Percentiles rank a stretch among this genome's conserved stretches.
Evolutionary conservation across 2,329 filamentous ascomycete genomes (phyloP).

Genomic region (Cladosporium colombiae): DNA sequence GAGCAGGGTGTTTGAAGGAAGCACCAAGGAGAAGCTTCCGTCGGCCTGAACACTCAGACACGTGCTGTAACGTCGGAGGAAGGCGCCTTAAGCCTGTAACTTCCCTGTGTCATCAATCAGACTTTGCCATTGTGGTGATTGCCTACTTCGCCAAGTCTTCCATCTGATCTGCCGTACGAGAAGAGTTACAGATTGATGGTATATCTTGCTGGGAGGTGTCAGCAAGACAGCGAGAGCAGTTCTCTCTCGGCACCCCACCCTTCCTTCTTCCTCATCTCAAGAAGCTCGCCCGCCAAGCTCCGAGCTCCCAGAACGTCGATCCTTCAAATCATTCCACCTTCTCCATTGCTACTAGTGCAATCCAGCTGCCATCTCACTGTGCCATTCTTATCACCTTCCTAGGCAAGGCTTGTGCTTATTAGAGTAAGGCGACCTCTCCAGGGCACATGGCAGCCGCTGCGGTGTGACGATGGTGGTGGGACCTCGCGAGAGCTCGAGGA

Average conservation of each 20-base stretch:
- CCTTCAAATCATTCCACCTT: constrained; percentile 10
- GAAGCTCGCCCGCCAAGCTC: constrained; percentile 3
- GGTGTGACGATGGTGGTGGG: not conserved
- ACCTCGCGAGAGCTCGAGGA: not conserved
- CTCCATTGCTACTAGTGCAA: constrained; percentile 8
- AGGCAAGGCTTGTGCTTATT: constrained; percentile 15
- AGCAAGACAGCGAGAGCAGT: not conserved
- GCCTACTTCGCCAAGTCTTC: not conserved
- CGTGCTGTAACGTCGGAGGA: not conserved
- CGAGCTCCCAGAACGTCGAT: not conserved
- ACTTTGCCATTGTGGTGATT: not conserved
- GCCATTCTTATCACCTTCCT: constrained; percentile 10
- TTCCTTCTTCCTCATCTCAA: not conserved
- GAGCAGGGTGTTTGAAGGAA: not conserved
- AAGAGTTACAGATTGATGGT: not conserved
- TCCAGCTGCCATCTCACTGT: not conserved
- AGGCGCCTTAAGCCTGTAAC: not conserved
- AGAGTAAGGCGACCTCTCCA: not conserved
- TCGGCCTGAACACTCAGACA: not conserved
- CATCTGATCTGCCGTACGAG: not conserved
- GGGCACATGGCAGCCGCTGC: not conserved
- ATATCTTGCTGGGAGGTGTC: not conserved
- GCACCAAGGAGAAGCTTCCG: not conserved
- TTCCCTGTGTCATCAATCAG: not conserved
- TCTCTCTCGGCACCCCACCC: not conserved